Evolutionary conservation across 306 rosid genomes (phyloP).

Genomic region (Medicago truncatula): DNA sequence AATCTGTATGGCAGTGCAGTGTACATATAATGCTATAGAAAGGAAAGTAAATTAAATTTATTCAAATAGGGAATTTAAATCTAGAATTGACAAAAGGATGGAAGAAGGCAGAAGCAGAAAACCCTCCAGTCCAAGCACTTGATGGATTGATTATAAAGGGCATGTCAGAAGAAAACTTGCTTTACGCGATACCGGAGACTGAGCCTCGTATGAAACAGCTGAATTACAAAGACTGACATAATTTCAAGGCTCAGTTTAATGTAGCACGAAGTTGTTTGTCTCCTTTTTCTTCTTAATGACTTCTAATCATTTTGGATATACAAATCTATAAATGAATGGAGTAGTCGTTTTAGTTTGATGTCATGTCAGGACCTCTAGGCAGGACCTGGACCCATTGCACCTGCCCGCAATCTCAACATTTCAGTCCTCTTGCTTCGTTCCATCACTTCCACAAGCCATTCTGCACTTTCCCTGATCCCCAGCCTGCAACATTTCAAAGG

Average conservation of each 20-base stretch:
- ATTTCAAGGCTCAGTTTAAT: constrained; percentile 38
- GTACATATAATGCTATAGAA: constrained; percentile 19
- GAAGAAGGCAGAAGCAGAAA: constrained; percentile 41
- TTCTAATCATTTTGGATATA: constrained; percentile 47
- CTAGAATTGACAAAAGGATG: constrained; percentile 36
- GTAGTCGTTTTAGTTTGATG: constrained; percentile 41
- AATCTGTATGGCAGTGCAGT: constrained; percentile 34
- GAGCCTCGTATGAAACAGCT: constrained; percentile 40
- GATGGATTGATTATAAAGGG: constrained; percentile 32
- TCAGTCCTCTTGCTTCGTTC: constrained; percentile 98
- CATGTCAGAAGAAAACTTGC: constrained; percentile 32
- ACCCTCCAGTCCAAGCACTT: constrained; percentile 42
- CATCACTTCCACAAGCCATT: constrained; percentile 97
- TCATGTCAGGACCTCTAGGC: constrained; percentile 41
- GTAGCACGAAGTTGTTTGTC: constrained; percentile 32
- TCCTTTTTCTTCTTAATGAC: constrained; percentile 28
- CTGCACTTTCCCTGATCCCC: constrained; percentile 87
- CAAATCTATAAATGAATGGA: constrained; percentile 41
- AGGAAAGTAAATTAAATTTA: constrained; percentile 29
- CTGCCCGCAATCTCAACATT: constrained; percentile 80
- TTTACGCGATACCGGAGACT: constrained; percentile 16
- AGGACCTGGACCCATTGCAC: constrained; percentile 64
- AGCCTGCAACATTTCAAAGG: constrained; percentile 58
- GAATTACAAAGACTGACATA: constrained; percentile 35
- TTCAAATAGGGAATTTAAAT: constrained; percentile 24